Evolutionary conservation across 495 filamentous ascomycete species (phyloP), one percentile per base, ranked within the genome.

Genomic region (Xylaria longipes): DNA sequence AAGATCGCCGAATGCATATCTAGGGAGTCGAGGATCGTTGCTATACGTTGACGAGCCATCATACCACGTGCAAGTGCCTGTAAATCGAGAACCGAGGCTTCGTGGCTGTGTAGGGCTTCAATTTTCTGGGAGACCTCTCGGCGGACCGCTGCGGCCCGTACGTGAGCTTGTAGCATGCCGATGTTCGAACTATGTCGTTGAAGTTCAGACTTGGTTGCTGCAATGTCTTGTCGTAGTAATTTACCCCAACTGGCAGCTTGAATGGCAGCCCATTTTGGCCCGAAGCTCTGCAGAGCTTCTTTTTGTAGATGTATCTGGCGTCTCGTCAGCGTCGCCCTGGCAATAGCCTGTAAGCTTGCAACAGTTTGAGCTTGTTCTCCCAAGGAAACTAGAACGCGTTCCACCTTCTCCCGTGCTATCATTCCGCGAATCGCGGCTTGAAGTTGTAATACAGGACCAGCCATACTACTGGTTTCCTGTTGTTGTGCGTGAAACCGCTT

Each of bases 1-100:
- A 97, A 89, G 5, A 81, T 76, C 3, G 82, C 70, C 12, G 86
- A 84, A 70, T 96, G 82, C 25, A 81, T 80, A 65, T 88, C 82
- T 25, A 99, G 83, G 17, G 85, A 83, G 56, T 90, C 85, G 31
- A 85, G 81, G 9, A 88, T 83, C 17, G 81, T 79, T 7, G 84
- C 82, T 14, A 88, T 71, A 12, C 81, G 82, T 31, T 82, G 78
- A 31, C 87, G 77, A 37, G 85, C 75, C 29, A 90, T 76, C 85
- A 89, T 88, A 57, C 86, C 89, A 48, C 88, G 83, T 65, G 82
- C 79, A 31, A 79, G 71, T 8, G 84, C 81, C 76, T 89, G 86
- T 7, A 86, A 74, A 0, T 80, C 77, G 14, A 85, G 56, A 52
- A 88, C 78, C 4, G 76, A 76, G 3, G 80, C 69, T 72, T 87